phyloP scores from a whole-genome alignment of 129 eudicot species.

The Glebionis coronaria region DNA sequence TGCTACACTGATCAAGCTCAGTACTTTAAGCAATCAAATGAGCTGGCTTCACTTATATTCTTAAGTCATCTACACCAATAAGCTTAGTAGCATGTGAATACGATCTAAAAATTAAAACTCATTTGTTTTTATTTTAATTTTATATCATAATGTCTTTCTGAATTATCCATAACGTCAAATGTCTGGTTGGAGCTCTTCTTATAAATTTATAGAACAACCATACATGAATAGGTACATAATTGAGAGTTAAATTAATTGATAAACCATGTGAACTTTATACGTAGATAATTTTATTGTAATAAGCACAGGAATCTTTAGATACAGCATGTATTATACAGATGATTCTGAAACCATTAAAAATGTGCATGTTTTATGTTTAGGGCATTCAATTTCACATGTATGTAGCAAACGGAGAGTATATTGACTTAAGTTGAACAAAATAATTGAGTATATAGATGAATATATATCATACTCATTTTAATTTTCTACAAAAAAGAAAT shows the following conservation, averaged over 20 bases:
- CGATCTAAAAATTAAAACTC: not conserved
- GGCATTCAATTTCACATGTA: slow-evolving; percentile 4
- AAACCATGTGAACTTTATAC: slow-evolving; percentile 12
- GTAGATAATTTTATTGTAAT: not conserved
- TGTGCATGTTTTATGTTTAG: not conserved
- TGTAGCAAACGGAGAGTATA: not conserved
- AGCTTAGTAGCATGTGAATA: slow-evolving; percentile 20
- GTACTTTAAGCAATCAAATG: too few relatives aligned
- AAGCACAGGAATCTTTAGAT: slow-evolving; percentile 3
- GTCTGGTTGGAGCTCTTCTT: not conserved
- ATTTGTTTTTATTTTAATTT: not conserved
- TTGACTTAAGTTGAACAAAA: not conserved
- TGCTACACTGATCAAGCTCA: too few relatives aligned
- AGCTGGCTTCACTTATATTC: not conserved
- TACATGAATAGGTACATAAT: not conserved
- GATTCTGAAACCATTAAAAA: not conserved
- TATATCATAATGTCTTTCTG: not conserved
- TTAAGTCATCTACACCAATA: not conserved
- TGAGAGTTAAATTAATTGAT: not conserved
- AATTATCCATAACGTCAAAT: slow-evolving; percentile 7
- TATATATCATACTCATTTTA: too few relatives aligned
- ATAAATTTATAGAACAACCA: not conserved
- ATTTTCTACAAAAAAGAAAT: too few relatives aligned
- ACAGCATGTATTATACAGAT: not conserved
- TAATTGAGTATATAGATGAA: too few relatives aligned